phyloP scores from a whole-genome alignment of 495 filamentous ascomycete species.

The Durotheca rogersii region DNA sequence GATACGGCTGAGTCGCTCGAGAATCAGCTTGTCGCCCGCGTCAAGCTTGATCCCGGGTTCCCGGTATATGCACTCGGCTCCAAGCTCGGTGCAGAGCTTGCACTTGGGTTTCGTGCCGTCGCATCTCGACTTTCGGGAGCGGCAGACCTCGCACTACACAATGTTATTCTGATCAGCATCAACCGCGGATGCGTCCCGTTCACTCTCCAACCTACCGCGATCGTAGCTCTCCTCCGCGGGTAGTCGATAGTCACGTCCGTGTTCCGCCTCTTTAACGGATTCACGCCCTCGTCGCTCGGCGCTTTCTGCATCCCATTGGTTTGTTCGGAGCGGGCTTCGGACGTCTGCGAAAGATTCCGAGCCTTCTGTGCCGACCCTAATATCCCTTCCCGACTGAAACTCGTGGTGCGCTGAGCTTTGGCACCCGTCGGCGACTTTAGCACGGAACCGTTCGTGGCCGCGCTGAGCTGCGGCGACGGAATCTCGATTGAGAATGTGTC shows the following conservation, averaged over 20 bases:
- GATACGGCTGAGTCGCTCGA: slow-evolving; percentile 73
- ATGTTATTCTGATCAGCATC: slow-evolving; percentile 32
- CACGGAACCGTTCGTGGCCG: slow-evolving; percentile 43
- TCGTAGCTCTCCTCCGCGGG: slow-evolving; percentile 67
- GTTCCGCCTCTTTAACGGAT: slow-evolving; percentile 63
- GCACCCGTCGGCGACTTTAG: slow-evolving; percentile 54
- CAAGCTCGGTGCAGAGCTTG: slow-evolving; percentile 76
- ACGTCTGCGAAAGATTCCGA: slow-evolving; percentile 55
- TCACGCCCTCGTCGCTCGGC: slow-evolving; percentile 51
- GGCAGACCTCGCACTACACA: slow-evolving; percentile 77
- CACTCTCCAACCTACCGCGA: slow-evolving; percentile 58
- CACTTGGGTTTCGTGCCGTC: slow-evolving; percentile 83
- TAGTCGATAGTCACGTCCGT: slow-evolving; percentile 67
- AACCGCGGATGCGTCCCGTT: slow-evolving; percentile 2
- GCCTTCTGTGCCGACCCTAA: slow-evolving; percentile 59
- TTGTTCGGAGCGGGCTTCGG: slow-evolving; percentile 44
- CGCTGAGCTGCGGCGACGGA: slow-evolving; percentile 44
- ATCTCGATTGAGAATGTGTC: slow-evolving; percentile 52
- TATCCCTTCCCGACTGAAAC: slow-evolving; percentile 58
- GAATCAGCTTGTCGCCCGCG: slow-evolving; percentile 80
- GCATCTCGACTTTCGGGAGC: slow-evolving; percentile 78
- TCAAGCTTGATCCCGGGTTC: slow-evolving; percentile 87
- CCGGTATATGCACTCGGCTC: slow-evolving; percentile 79
- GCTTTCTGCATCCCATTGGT: slow-evolving; percentile 50
- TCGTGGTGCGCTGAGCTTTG: slow-evolving; percentile 48